A percentile compares a stretch with the other conserved stretches of the same genome.
These are phyloP conservation scores for Mycena amicta DNA, from an alignment of 768 basidiomycete species.

Conservation along the genomic window DNA sequence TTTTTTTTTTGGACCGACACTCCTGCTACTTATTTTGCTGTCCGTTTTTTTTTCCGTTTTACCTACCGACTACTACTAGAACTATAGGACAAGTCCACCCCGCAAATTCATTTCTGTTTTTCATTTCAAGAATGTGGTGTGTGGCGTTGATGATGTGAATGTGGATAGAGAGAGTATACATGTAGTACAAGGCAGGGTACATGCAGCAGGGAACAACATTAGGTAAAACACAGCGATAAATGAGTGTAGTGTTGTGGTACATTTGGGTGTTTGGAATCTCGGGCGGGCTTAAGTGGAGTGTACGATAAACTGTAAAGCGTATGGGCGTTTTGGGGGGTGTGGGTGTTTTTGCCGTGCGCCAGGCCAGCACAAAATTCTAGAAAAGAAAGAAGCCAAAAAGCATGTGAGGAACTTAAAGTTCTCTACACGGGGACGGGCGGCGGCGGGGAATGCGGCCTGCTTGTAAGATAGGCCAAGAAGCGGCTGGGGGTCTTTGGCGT, in stretches of 20 bases:
- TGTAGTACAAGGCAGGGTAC: too few relatives aligned
- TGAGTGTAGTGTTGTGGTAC: not conserved
- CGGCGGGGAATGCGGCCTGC: constrained; percentile 1
- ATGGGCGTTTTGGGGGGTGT: too few relatives aligned
- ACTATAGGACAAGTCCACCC: not conserved
- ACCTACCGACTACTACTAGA: constrained; percentile 5
- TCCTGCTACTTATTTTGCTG: not conserved
- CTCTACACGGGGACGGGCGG: not conserved
- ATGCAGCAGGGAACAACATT: not conserved
- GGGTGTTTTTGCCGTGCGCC: too few relatives aligned
- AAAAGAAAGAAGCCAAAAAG: not conserved
- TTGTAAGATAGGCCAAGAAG: constrained; percentile 11
- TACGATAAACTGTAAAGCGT: too few relatives aligned
- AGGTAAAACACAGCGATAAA: not conserved
- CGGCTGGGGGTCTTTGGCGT: constrained; percentile 1
- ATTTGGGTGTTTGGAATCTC: not conserved
- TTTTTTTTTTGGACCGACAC: not conserved
- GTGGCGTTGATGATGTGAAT: too few relatives aligned
- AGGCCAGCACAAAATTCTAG: not conserved
- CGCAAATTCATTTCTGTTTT: not conserved
- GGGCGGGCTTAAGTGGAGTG: too few relatives aligned
- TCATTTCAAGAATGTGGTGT: too few relatives aligned
- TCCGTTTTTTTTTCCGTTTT: constrained; percentile 8
- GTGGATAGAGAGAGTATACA: too few relatives aligned
- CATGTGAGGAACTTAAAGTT: not conserved